phyloP scores from a whole-genome alignment of 2,329 filamentous ascomycete species.

The Diplodia scrobiculata region DNA sequence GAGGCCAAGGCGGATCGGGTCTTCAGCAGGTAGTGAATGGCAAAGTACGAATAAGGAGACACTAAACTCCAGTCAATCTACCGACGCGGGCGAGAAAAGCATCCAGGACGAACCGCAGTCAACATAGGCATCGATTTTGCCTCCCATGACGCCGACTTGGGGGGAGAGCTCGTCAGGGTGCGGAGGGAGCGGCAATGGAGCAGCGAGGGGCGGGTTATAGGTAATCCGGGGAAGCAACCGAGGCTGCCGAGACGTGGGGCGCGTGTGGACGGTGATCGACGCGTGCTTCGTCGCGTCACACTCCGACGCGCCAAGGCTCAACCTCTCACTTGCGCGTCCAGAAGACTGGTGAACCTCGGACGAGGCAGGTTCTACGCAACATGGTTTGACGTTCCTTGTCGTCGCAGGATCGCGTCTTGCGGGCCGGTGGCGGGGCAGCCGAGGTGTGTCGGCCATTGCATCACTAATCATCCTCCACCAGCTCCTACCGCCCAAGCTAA shows the following conservation, averaged over 20 bases:
- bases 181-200: not conserved
- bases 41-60: conserved; percentile 61
- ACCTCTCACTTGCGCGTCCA: not conserved
- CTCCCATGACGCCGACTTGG: conserved; percentile 52
- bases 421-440: not conserved
- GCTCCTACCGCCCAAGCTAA: not conserved
- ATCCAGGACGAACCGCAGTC: conserved; percentile 62
- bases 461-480: conserved; percentile 9
- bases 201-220: not conserved
- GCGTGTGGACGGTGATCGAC: not conserved
- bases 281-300: not conserved
- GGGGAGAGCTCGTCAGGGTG: not conserved
- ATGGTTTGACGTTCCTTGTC: not conserved
- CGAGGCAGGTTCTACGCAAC: too few species aligned
- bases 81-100: not conserved
- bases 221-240: conserved; percentile 4
- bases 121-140: conserved; percentile 66
- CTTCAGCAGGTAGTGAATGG: conserved; percentile 60
- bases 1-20: conserved; percentile 59
- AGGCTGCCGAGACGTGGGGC: not conserved
- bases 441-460: not conserved
- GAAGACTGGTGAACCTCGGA: not conserved
- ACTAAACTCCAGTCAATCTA: conserved; percentile 51
- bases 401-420: not conserved
- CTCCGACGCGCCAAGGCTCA: not conserved